Base-by-base conservation (phyloP, 2,329 filamentous ascomycete genomes). In the Microdochium trichocladiopsis region DNA sequence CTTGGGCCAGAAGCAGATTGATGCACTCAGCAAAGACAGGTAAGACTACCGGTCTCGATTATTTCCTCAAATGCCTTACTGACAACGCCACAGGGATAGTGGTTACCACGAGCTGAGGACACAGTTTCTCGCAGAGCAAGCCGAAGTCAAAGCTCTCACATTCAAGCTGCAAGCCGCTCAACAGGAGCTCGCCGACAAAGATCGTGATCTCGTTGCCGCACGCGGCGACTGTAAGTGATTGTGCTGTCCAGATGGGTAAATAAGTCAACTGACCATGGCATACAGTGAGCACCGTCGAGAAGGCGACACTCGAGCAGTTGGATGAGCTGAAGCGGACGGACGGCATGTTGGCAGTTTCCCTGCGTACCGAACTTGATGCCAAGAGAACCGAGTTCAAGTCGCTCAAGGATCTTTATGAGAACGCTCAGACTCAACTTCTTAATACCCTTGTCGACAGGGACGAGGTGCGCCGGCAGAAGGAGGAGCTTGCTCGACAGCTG, bases 381-480 rank as follows among this genome's bases (percentile, higher is more conserved):
- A 70, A 80, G 56, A 75, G 81, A 56, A 73, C 70, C 54, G 77
- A 80, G 58, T 69, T 76, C 56, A 74, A 73, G 52, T 66, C 71
- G 51, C 66, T 77, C 49, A 71, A 69, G 54, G 69, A 73, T 51
- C 80, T 84, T 62, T 71, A 74, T 49, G 79, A 84, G 51, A 72
- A 77, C 55, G 75, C 81, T 60, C 80, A 82, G 66, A 74, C 75
- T 48, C 81, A 85, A 61, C 73, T 86, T 23, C 74, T 85, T 57
- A 74, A 81, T 41, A 77, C 79, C 47, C 71, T 85, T 18, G 71
- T 85, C 47, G 75, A 77, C 56, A 84, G 84, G 63, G 81, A 85
- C 55, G 77, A 78, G 64, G 69, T 83, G 51, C 75, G 78, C 51
- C 79, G 79, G 63, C 73, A 80, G 53, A 67, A 75, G 33, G 78